These are phyloP conservation scores for Fusarium sterilihyphosum DNA, from an alignment of 2,329 filamentous ascomycete species.

Conservation along the genomic window DNA sequence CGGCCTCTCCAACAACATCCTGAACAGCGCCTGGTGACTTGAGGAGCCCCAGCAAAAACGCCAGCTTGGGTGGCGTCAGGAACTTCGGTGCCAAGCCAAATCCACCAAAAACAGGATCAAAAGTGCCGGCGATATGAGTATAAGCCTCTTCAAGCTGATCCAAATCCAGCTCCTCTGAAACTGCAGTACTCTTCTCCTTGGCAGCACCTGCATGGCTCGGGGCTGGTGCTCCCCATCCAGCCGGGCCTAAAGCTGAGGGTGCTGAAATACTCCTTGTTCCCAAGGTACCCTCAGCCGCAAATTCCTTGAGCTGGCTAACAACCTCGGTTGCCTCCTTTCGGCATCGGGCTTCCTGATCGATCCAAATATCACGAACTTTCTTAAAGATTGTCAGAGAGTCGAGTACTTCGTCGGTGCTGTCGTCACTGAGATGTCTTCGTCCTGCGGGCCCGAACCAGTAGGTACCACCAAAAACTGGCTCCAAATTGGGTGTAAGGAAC, in stretches of 20 bases:
- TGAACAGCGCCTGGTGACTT: conserved; percentile 77
- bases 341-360: conserved; percentile 83
- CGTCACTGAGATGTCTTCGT: conserved; percentile 48
- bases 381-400: conserved; percentile 85
- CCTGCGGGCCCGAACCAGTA: conserved; percentile 90
- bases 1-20: conserved; percentile 87
- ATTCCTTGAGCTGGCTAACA: conserved; percentile 81
- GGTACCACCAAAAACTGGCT: conserved; percentile 95
- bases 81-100: conserved; percentile 90
- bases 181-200: conserved; percentile 40
- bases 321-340: conserved; percentile 86
- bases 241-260: conserved; percentile 43
- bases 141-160: conserved; percentile 93
- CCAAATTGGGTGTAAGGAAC: conserved; percentile 92
- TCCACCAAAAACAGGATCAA: conserved; percentile 80
- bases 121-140: conserved; percentile 81
- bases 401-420: conserved; percentile 67
- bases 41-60: conserved; percentile 80
- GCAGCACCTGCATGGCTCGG: conserved; percentile 38
- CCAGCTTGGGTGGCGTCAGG: conserved; percentile 84
- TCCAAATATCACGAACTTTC: conserved; percentile 81
- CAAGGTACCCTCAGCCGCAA: conserved; percentile 87
- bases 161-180: conserved; percentile 80
- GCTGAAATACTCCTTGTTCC: conserved; percentile 53
- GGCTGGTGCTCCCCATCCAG: conserved; percentile 46